Evolutionary conservation across 345 rosid species (phyloP), one percentile per base, ranked within the genome.

Genomic region (Corchorus capsularis): DNA sequence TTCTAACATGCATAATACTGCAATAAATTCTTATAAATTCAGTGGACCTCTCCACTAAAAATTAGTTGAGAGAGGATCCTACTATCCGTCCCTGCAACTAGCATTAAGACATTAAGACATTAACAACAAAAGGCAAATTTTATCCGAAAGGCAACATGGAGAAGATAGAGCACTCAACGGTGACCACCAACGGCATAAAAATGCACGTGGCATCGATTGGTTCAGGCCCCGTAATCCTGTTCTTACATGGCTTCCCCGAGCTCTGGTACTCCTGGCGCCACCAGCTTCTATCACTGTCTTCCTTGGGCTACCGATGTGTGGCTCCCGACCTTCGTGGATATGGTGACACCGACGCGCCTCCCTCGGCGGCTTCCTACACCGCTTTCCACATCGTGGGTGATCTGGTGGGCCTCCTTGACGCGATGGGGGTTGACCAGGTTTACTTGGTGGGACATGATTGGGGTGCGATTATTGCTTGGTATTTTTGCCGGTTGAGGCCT

Each of bases 281-380:
- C 88, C 96, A 91, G 83, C 87, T 91, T 19, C 86, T 88, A 61
- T 69, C 86, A 10, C 84, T 92, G 57, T 86, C 96, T 4, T 56
- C 82, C 20, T 76, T 85, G 6, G 94, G 94, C 61, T 92, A 87
- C 87, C 84, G 91, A 0, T 85, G 90, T 69, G 78, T 89, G 50
- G 96, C 96, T 53, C 96, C 92, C 9, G 94, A 92, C 82, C 96
- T 92, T 34, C 90, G 96, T 37, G 94, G 96, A 2, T 89, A 69
- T 57, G 94, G 94, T 16, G 91, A 88, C 77, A 85, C 94, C 19
- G 97, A 90, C 41, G 84, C 89, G 3, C 94, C 94, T 0, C 79
- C 86, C 1, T 78, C 82, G 13, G 17, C 17, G 47, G 61, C 43
- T 5, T 83, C 89, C 14, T 90, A 90, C 83, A 85, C 91, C 0